Conservation (phyloP, 306 rosid species). For the Castanospermum australe region DNA sequence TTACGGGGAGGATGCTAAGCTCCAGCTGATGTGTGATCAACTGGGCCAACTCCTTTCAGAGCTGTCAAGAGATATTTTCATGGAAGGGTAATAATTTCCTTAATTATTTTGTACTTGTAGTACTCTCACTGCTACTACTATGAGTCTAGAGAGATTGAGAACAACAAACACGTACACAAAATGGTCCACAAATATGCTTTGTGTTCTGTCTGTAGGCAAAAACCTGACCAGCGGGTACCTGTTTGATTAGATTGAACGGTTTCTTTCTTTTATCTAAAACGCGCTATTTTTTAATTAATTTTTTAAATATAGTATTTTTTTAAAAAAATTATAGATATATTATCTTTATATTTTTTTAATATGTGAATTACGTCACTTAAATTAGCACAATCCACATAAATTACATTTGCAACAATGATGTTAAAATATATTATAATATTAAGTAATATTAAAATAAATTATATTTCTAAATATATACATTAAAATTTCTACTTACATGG, state of each 20-base stretch:
- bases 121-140: neutral
- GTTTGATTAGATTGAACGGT: neutral
- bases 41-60: neutral
- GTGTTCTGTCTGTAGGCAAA: neutral
- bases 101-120: neutral
- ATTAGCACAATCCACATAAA: too few species aligned
- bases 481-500: too few species aligned
- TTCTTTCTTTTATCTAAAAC: too few species aligned
- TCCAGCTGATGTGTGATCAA: neutral
- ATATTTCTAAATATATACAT: too few species aligned
- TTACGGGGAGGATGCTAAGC: neutral
- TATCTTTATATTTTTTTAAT: too few species aligned
- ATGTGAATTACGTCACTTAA: too few species aligned
- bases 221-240: neutral
- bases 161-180: neutral
- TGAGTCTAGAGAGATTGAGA: neutral
- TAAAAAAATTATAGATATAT: too few species aligned
- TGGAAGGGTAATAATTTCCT: neutral
- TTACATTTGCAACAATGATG: too few species aligned
- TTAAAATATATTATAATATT: too few species aligned
- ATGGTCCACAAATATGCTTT: neutral
- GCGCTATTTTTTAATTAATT: too few species aligned
- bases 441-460: too few species aligned
- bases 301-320: too few species aligned
- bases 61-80: slow-evolving; percentile 1